Evolutionary conservation across 805 yeast genomes (phyloP).

Genomic region (Nakazawaea wyomingensis): DNA sequence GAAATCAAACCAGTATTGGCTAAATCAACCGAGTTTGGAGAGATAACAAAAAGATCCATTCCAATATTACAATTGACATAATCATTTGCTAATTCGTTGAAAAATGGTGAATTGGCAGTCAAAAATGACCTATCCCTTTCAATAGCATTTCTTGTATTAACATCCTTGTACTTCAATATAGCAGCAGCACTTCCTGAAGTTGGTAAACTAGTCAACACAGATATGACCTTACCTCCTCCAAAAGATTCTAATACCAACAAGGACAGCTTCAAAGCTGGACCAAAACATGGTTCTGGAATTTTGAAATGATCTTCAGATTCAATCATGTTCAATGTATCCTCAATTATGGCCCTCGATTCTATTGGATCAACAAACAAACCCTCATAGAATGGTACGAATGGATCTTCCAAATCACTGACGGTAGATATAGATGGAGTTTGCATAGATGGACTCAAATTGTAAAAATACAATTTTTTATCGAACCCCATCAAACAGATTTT

Average conservation of each 20-base stretch:
- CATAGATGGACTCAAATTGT: constrained; percentile 53
- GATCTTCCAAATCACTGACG: constrained; percentile 67
- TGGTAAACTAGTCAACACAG: constrained; percentile 66
- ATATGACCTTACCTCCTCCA: constrained; percentile 83
- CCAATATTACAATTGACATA: constrained; percentile 60
- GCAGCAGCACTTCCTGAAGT: constrained; percentile 87
- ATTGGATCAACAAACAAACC: constrained; percentile 81
- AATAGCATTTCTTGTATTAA: constrained; percentile 28
- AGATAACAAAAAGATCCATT: constrained; percentile 68
- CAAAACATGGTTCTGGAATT: constrained; percentile 63
- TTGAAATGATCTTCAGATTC: constrained; percentile 40
- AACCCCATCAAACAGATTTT: constrained; percentile 70
- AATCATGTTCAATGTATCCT: constrained; percentile 58
- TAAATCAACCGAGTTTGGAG: constrained; percentile 63
- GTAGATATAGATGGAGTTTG: constrained; percentile 54
- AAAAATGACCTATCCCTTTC: constrained; percentile 44
- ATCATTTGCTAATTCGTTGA: constrained; percentile 52
- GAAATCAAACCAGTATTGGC: constrained; percentile 67
- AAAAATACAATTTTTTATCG: constrained; percentile 69
- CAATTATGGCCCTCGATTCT: constrained; percentile 59
- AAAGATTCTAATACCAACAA: constrained; percentile 49
- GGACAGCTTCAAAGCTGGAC: constrained; percentile 74
- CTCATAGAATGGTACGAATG: constrained; percentile 72
- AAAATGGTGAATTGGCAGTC: constrained; percentile 57
- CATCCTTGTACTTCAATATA: constrained; percentile 41